Percentiles rank a stretch among this genome's conserved stretches.
phyloP scores from a whole-genome alignment of 805 yeast species.

The Kodamaea neixiangensis region DNA sequence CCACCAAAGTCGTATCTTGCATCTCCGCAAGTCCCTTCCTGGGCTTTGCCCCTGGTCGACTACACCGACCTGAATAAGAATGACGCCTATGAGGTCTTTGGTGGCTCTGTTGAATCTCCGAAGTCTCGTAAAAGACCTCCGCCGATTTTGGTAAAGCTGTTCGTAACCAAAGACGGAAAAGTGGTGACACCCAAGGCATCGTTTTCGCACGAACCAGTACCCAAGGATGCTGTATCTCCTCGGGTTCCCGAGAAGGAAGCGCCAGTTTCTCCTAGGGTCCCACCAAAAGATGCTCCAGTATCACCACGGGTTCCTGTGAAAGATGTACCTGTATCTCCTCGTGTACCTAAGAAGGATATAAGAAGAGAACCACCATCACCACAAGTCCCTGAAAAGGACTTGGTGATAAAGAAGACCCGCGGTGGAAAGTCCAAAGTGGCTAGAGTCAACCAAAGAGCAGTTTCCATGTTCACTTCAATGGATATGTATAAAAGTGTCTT shows the following conservation, averaged over 20 bases:
- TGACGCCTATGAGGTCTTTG: background rate
- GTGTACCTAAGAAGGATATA: background rate
- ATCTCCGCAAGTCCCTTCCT: background rate
- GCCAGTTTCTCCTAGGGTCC: background rate
- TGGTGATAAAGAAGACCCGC: constrained; percentile 8
- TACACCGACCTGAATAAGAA: background rate
- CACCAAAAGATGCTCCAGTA: background rate
- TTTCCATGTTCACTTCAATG: constrained; percentile 13
- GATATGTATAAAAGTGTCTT: constrained; percentile 12
- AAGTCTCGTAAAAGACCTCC: background rate
- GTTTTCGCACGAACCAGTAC: background rate
- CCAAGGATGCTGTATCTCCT: no score
- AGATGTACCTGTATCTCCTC: background rate
- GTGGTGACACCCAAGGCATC: background rate
- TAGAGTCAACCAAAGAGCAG: constrained; percentile 10
- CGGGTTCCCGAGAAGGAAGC: background rate
- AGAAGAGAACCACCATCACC: constrained; percentile 10
- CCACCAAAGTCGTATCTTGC: background rate
- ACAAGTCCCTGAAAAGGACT: constrained; percentile 12
- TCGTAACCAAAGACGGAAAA: background rate
- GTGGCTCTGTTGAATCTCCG: background rate
- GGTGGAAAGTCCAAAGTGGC: constrained; percentile 5
- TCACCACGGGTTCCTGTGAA: background rate
- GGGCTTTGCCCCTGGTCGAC: background rate
- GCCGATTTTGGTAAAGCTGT: background rate